Evolutionary conservation across 2,329 filamentous ascomycete genomes (phyloP), one percentile per base, ranked within the genome.

Genomic region (Hypoxylon sp.): DNA sequence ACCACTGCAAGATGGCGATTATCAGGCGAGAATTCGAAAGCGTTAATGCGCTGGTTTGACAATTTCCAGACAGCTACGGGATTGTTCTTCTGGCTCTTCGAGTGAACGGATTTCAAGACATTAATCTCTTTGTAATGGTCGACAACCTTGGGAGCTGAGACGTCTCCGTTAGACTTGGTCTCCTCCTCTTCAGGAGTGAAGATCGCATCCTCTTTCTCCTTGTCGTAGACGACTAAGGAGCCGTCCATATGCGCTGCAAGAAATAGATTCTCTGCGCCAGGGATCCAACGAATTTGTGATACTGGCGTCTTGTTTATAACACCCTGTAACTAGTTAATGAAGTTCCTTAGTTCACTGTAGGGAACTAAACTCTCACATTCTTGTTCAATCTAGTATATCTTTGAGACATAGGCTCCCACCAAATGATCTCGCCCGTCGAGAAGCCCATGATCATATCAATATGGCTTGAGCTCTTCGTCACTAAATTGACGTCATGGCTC

Each of bases 341-440:
- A 35, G n/a, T 44, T 48, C 29, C 29, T 2, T 6, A 39, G n/a
- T 39, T 47, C 31, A 24, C 3, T 11, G 9, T 22, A n/a, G 17
- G 5, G 31, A 47, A 33, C 54, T 11, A 67, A 70, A 24, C 29
- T n/a, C 86, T 73, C 81, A 92, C 91, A 79, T 98, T 98, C 82
- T 99, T 99, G 78, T 99, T 99, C 75, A 99, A 86, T 19, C 96
- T 90, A 2, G 94, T 93, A 80, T 99, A 99, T 78, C 97, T 94
- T 76, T 98, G 95, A 42, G 94, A 95, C 76, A 98, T 93, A 10
- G 96, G 94, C 80, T 99, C 96, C 84, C 96, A 98, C 96, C 96
- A 99, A 69, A 99, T 95, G 52, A 99, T 94, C 79, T 99, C 96
- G 42, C 94, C 94, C 0, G 94, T 97, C 5, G 95, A 98, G 76